Evolutionary conservation across 768 basidiomycete genomes (phyloP), one percentile per base, ranked within the genome.

Genomic region (Mycena galopus): DNA sequence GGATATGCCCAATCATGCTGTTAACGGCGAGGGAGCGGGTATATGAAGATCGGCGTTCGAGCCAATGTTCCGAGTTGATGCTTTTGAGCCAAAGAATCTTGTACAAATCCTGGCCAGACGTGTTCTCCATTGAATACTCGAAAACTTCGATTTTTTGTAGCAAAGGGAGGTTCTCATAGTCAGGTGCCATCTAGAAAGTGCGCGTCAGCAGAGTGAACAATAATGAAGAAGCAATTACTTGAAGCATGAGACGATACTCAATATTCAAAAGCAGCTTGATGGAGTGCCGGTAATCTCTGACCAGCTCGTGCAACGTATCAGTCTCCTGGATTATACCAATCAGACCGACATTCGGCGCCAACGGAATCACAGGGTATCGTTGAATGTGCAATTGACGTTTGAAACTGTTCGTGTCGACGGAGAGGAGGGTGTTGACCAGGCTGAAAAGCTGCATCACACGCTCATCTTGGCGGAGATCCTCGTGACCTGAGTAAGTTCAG

Each of bases 121-220:
- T 99, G 77, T 99, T 98, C 82, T 99, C 97, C 59, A 99, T 87
- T 12, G 98, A 96, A 75, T 99, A 98, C 81, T 99, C 96, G 83
- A 99, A 99, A 4, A 99, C 98, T 79, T 99, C 98, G 53, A 99
- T 96, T 85, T 99, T 99, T 80, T 99, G 97, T 65, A 99, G 88
- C 6, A 98, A 86, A 29, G 94, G 96, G 23, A 99, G 86, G 78
- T 93, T 95, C 81, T 99, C 97, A 81, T 99, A 99, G 79, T 99
- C 97, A 5, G 98, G 97, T 5, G 98, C 98, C 97, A 98, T 99
- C 96, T 98, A 37, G 8, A 39, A 23, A 72, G 63, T 58, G 32
- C 63, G 53, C 47, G 51, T 16, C 27, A 61, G 50, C 11, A 23
- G 4, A 14, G 21, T 33, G 2, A n/a, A 16, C 21, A 35, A 25